phyloP scores from a whole-genome alignment of 208 protist genomes.

The Acanthamoeba divionensis region DNA sequence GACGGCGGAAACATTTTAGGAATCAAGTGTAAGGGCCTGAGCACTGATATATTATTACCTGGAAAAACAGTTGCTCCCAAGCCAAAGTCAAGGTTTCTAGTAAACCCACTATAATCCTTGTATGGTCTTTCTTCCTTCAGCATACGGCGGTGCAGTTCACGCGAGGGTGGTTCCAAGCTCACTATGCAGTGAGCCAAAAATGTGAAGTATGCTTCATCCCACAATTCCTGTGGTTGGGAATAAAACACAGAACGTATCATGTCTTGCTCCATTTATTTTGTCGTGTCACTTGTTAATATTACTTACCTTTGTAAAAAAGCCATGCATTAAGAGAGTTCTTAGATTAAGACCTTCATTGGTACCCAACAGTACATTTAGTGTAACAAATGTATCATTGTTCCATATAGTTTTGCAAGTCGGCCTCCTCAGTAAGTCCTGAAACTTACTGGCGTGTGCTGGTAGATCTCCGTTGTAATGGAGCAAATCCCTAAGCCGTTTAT shows the following conservation, averaged over 20 bases:
- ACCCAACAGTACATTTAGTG: neutral
- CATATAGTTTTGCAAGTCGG: neutral
- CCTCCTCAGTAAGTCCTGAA: neutral
- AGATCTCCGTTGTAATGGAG: neutral
- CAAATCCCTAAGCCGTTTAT: neutral
- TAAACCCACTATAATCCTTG: neutral
- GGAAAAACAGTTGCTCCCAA: neutral
- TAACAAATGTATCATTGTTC: neutral
- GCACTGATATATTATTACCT: neutral
- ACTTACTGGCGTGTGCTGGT: neutral
- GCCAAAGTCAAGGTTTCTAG: slow-evolving; percentile 12
- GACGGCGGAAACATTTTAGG: neutral
- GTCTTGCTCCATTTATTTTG: neutral
- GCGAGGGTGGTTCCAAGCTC: neutral
- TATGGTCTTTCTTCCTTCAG: neutral
- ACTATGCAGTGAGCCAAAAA: slow-evolving; percentile 11
- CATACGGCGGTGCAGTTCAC: neutral
- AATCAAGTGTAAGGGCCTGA: neutral
- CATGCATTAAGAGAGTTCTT: slow-evolving; percentile 19
- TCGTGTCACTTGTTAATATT: neutral
- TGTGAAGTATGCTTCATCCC: slow-evolving; percentile 10
- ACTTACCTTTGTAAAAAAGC: slow-evolving; percentile 9
- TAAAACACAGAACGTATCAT: neutral
- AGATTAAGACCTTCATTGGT: slow-evolving; percentile 9
- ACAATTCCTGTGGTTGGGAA: neutral